Percentiles rank a stretch among this genome's conserved stretches.
Conservation (phyloP, 1,284 basidiomycete genomes). For the Naganishia cerealis region DNA sequence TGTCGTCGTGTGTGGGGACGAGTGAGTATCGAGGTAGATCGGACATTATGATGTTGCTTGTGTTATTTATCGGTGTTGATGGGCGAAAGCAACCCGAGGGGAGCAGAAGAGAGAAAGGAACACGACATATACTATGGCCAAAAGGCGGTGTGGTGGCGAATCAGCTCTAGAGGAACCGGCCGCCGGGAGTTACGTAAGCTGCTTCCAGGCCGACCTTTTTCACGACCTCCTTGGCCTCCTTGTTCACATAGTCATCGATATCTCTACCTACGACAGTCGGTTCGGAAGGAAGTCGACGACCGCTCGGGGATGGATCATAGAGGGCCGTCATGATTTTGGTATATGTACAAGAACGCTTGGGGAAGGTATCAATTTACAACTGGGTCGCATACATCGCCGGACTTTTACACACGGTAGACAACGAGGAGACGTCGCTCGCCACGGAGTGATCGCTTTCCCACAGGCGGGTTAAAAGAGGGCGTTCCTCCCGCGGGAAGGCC, state of each 20-base stretch:
- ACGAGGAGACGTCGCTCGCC: not conserved
- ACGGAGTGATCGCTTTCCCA: not conserved
- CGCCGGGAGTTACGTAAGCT: constrained; percentile 3
- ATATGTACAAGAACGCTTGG: too few relatives aligned
- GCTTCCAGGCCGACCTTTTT: not conserved
- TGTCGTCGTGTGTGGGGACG: constrained; percentile 17
- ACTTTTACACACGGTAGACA: not conserved
- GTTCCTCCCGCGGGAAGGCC: not conserved
- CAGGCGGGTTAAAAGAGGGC: not conserved
- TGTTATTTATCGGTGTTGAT: not conserved
- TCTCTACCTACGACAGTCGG: too few relatives aligned
- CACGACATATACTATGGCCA: not conserved
- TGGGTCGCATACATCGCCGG: not conserved
- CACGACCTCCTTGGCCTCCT: too few relatives aligned
- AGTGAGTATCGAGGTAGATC: constrained; percentile 26
- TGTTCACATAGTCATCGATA: too few relatives aligned
- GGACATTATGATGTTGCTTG: constrained; percentile 11
- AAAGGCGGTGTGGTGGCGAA: not conserved
- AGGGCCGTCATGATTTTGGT: too few relatives aligned
- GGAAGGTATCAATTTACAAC: not conserved
- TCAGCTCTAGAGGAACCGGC: not conserved
- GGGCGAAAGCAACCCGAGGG: too few relatives aligned
- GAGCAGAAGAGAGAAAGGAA: too few relatives aligned
- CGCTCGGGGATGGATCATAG: too few relatives aligned
- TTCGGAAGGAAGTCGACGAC: too few relatives aligned